Evolutionary conservation across 192 early-diverging fungal species (phyloP), one percentile per base, ranked within the genome.

Genomic region (Mortierella hygrophila): DNA sequence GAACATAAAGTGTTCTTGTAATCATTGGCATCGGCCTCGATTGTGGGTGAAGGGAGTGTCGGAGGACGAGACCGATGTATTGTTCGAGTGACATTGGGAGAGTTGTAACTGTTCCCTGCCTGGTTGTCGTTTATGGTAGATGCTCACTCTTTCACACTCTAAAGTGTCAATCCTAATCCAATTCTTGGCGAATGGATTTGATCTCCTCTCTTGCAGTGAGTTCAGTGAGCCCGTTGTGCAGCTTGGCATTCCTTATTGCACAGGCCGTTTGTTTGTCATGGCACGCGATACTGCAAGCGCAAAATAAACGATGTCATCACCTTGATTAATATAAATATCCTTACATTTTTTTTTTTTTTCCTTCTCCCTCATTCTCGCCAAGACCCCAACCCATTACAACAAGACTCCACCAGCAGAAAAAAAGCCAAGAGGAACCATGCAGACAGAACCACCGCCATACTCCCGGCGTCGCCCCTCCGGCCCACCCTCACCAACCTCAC

Each of bases 401-500:
- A 68, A 11, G 41, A 68, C 23, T 23, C 21, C 60, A 76, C 60
- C 21, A 44, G 40, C 21, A 41, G 26, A 77, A 13, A 41, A n/a
- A 74, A 21, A 49, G 38, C 35, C 4, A 7, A 54, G 20, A 54
- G 26, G 5, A 8, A 52, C 9, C 38, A 83, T 78, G 82, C 73
- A 68, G 42, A 65, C 16, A 11, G n/a, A 65, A 32, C 84, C 84
- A 71, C 83, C 78, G 29, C 83, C 82, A 26, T 80, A 85, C 68
- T 44, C 75, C 23, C 46, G 75, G 40, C 75, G 77, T 55, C 11
- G 38, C 10, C 55, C 52, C 8, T 40, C 77, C 42, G 29, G 23
- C n/a, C 44, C 68, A 18, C 38, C 74, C 13, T 52, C 60, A 9
- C 47, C 75, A 8, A 76, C 74, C 5, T 60, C 79, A 23, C 75